Percentiles rank a stretch among this genome's conserved stretches.
phyloP scores from a whole-genome alignment of 306 rosid genomes.

The Dryas octopetala region DNA sequence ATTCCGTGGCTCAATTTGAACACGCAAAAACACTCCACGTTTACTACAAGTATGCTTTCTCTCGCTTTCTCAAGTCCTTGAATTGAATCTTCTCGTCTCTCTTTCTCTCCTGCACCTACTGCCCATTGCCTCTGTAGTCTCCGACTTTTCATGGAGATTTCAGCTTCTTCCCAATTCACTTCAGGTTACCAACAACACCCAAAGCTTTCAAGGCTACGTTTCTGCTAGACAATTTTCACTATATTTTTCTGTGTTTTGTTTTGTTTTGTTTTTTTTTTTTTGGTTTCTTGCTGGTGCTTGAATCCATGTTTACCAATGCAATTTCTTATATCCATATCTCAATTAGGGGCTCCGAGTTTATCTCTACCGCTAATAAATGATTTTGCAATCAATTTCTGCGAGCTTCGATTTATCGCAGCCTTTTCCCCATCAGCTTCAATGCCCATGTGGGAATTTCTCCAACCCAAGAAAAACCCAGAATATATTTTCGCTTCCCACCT shows the following conservation, averaged over 20 bases:
- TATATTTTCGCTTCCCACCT: constrained; percentile 19
- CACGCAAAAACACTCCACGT: neutral
- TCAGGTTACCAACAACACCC: constrained; percentile 16
- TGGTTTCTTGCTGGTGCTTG: neutral
- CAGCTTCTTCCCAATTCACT: constrained; percentile 5
- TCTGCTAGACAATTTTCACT: neutral
- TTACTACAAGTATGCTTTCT: neutral
- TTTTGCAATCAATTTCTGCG: constrained; percentile 47
- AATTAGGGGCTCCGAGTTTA: constrained; percentile 19
- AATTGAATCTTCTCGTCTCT: neutral
- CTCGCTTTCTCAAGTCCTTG: no score
- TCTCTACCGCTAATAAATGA: constrained; percentile 45
- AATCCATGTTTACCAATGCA: constrained; percentile 40
- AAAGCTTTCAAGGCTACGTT: constrained; percentile 31
- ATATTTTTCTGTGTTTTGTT: neutral
- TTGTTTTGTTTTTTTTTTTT: neutral
- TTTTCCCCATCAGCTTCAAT: constrained; percentile 30
- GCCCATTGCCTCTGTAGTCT: neutral
- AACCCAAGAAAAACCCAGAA: constrained; percentile 8
- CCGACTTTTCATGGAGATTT: constrained; percentile 17
- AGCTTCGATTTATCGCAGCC: constrained; percentile 44
- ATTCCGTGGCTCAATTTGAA: constrained; percentile 1
- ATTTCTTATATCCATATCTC: constrained; percentile 29
- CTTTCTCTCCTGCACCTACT: neutral
- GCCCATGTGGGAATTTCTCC: constrained; percentile 45